These are phyloP conservation scores for Zizania palustris DNA, from an alignment of 202 grass and related monocot genomes.

Conservation along the genomic window DNA sequence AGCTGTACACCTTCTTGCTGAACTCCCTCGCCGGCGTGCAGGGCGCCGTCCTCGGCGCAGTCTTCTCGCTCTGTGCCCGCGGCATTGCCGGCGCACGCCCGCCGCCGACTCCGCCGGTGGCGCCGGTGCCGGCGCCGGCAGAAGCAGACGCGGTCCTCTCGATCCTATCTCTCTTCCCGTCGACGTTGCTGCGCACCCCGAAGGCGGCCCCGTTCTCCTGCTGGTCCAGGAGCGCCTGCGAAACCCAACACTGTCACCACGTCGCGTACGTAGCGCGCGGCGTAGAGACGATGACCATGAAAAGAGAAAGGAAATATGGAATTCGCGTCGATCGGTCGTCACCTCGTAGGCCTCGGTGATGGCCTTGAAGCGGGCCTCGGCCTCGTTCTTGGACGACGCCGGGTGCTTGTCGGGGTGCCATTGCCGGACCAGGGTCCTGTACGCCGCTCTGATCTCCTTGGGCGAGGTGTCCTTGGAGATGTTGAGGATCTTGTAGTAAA, in stretches of 20 bases:
- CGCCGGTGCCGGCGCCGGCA: not conserved
- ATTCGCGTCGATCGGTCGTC: not conserved
- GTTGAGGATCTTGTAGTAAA: constrained; percentile 72
- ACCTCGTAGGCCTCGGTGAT: constrained; percentile 98
- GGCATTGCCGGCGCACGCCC: not conserved
- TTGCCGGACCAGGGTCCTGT: constrained; percentile 61
- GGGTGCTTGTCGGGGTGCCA: constrained; percentile 99
- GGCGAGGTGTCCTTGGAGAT: constrained; percentile 63
- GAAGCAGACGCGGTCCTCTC: constrained; percentile 1
- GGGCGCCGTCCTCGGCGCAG: not conserved
- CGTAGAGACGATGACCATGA: not conserved
- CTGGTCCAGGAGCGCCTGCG: constrained; percentile 69
- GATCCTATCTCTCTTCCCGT: constrained; percentile 10
- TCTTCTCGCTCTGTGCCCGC: constrained; percentile 1
- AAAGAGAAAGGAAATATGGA: not conserved
- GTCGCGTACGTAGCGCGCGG: not conserved
- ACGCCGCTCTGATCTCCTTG: constrained; percentile 74
- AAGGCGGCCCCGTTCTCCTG: constrained; percentile 62
- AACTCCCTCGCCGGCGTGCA: constrained; percentile 27
- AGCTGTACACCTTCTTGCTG: constrained; percentile 55
- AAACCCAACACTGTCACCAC: not conserved
- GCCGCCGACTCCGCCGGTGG: not conserved
- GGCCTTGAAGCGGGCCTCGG: constrained; percentile 80
- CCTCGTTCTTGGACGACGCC: constrained; percentile 62
- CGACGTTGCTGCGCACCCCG: constrained; percentile 36